A percentile compares a stretch with the other conserved stretches of the same genome.
These are phyloP conservation scores for Entelexis paramagnoliae DNA, from an alignment of 1,139 yeast species.

Conservation along the genomic window DNA sequence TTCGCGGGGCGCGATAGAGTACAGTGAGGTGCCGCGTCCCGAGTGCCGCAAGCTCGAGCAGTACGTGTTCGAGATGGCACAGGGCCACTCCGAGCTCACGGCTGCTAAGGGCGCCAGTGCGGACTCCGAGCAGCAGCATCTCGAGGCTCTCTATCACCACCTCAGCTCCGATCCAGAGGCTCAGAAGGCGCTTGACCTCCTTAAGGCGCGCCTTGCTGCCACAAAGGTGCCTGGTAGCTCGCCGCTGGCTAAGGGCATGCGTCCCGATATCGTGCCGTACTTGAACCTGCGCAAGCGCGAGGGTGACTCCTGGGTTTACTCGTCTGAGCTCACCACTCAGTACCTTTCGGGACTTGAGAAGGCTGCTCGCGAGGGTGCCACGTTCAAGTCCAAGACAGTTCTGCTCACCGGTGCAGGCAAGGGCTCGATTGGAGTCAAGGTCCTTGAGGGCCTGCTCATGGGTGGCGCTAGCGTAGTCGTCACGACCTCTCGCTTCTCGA, in stretches of 20 bases:
- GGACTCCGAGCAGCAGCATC: slow-evolving; percentile 44
- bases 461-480: slow-evolving; percentile 98
- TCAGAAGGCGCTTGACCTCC: slow-evolving; percentile 34
- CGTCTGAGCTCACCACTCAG: slow-evolving; percentile 60
- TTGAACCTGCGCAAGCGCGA: slow-evolving; percentile 77
- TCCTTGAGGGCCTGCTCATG: slow-evolving; percentile 83
- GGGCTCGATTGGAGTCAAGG: slow-evolving; percentile 97
- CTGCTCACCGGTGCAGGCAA: slow-evolving; percentile 97
- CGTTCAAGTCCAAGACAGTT: slow-evolving; percentile 81
- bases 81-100: slow-evolving; percentile 73
- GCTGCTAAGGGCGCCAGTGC: slow-evolving; percentile 32
- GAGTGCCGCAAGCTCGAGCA: slow-evolving; percentile 91
- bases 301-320: slow-evolving; percentile 75
- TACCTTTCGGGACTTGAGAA: slow-evolving; percentile 85
- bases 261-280: slow-evolving; percentile 80
- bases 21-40: slow-evolving; percentile 78
- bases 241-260: slow-evolving; percentile 34
- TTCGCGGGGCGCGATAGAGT: slow-evolving; percentile 74
- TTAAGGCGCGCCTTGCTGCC: slow-evolving; percentile 22
- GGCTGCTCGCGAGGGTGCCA: slow-evolving; percentile 84
- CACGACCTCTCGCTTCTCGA: slow-evolving; percentile 91
- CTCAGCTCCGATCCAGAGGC: slow-evolving; percentile 66
- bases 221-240: slow-evolving; percentile 2
- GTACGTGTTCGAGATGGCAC: slow-evolving; percentile 93
- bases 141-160: slow-evolving; percentile 62